Evolutionary conservation across 495 filamentous ascomycete genomes (phyloP).

Genomic region (Pyrenula aspistea): DNA sequence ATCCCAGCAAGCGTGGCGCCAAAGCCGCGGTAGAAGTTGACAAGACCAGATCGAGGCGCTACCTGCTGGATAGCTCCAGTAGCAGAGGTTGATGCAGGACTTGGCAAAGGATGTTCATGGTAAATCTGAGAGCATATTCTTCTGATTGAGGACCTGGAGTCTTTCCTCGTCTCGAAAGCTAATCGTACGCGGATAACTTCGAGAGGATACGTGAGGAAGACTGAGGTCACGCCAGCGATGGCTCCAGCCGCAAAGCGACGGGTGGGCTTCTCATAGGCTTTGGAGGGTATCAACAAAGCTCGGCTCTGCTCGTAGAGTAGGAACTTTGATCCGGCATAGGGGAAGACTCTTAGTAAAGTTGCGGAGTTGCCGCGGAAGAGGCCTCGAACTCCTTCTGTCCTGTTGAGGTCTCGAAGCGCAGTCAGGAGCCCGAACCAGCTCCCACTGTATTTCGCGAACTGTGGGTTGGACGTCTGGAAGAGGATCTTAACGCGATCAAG

Average conservation of each 20-base stretch:
- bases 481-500: conserved; percentile 98
- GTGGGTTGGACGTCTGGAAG: conserved; percentile 89
- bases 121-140: conserved; percentile 77
- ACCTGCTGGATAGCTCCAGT: conserved; percentile 26
- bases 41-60: conserved; percentile 52
- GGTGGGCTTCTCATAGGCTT: conserved; percentile 64
- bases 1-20: conserved; percentile 81
- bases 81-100: conserved; percentile 11
- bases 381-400: conserved; percentile 56
- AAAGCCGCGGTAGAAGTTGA: conserved; percentile 94
- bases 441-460: conserved; percentile 83
- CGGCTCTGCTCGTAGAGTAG: conserved; percentile 94
- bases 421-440: conserved; percentile 68
- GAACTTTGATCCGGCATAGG: conserved; percentile 96
- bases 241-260: conserved; percentile 70
- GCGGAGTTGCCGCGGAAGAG: conserved; percentile 90
- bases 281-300: conserved; percentile 52
- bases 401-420: conserved; percentile 76
- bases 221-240: conserved; percentile 74
- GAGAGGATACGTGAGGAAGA: conserved; percentile 91
- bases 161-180: conserved; percentile 77
- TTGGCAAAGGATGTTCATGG: conserved; percentile 42
- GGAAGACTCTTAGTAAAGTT: conserved; percentile 88
- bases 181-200: conserved; percentile 87
- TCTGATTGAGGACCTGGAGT: conserved; percentile 50